Evolutionary conservation across 73 alveolate species (phyloP).

Genomic region (Loxodes magnus): DNA sequence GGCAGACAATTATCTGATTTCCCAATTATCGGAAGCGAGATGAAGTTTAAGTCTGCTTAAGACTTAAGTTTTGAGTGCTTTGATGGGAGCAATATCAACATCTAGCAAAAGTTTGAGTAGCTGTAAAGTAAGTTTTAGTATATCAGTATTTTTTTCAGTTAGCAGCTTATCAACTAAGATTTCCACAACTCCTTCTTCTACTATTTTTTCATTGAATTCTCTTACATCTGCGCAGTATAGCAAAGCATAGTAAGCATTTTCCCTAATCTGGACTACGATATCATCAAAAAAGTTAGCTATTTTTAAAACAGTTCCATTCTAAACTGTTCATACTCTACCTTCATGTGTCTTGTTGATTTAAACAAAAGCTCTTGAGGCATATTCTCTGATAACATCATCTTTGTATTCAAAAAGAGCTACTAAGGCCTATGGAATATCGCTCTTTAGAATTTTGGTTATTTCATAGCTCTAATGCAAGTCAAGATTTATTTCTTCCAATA

Average conservation of each 20-base stretch:
- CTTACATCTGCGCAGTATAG: slow-evolving; percentile 24
- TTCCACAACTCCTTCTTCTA: slow-evolving; percentile 26
- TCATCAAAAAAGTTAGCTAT: slow-evolving; percentile 36
- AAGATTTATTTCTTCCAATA: slow-evolving; percentile 29
- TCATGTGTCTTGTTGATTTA: slow-evolving; percentile 30
- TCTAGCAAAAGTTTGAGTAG: slow-evolving; percentile 37
- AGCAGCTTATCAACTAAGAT: slow-evolving; percentile 38
- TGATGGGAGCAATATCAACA: slow-evolving; percentile 51
- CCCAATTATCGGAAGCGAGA: slow-evolving; percentile 17
- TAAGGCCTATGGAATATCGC: slow-evolving; percentile 21
- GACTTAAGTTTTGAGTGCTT: slow-evolving; percentile 26
- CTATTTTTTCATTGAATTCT: slow-evolving; percentile 26
- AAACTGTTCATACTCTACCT: slow-evolving; percentile 32
- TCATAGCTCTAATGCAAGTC: slow-evolving; percentile 51
- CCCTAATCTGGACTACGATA: slow-evolving; percentile 27
- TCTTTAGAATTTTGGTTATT: slow-evolving; percentile 29
- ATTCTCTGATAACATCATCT: slow-evolving; percentile 39
- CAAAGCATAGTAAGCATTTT: slow-evolving; percentile 34
- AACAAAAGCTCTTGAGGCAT: slow-evolving; percentile 42
- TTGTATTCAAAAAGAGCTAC: slow-evolving; percentile 24
- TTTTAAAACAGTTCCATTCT: slow-evolving; percentile 23
- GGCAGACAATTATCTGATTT: slow-evolving; percentile 42
- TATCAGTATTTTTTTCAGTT: slow-evolving; percentile 34
- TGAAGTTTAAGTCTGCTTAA: slow-evolving; percentile 37
- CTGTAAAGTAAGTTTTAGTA: slow-evolving; percentile 21